Evolutionary conservation across 2,329 filamentous ascomycete genomes (phyloP).

Genomic region (Epichloe bromicola): DNA sequence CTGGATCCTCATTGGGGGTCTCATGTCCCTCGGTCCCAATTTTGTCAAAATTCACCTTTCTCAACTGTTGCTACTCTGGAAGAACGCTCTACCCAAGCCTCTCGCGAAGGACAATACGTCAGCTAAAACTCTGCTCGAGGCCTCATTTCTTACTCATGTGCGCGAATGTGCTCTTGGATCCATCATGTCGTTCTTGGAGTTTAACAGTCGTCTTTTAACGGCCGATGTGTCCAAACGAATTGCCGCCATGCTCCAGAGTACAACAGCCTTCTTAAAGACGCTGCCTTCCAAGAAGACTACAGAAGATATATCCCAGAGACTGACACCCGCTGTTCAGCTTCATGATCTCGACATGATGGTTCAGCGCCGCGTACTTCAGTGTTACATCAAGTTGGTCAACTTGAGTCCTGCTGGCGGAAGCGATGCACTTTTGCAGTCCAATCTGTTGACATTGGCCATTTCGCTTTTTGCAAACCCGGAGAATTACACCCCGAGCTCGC

Average conservation of each 20-base stretch:
- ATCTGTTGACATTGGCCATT: slow-evolving; percentile 77
- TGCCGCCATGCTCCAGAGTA: slow-evolving; percentile 89
- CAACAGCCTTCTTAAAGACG: slow-evolving; percentile 75
- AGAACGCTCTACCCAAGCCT: slow-evolving; percentile 90
- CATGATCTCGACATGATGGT: slow-evolving; percentile 90
- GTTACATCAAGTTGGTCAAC: slow-evolving; percentile 83
- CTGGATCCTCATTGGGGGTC: slow-evolving; percentile 89
- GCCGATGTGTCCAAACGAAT: slow-evolving; percentile 89
- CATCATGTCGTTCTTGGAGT: slow-evolving; percentile 83
- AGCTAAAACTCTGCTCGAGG: slow-evolving; percentile 71
- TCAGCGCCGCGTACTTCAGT: slow-evolving; percentile 82
- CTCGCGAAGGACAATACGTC: slow-evolving; percentile 84
- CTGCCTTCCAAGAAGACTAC: slow-evolving; percentile 72
- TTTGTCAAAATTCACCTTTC: slow-evolving; percentile 98
- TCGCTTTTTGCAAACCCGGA: slow-evolving; percentile 95
- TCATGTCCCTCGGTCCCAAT: slow-evolving; percentile 94
- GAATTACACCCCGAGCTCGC: slow-evolving; percentile 68
- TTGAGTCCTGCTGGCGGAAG: slow-evolving; percentile 73
- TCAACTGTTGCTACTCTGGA: slow-evolving; percentile 87
- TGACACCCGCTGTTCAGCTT: slow-evolving; percentile 76
- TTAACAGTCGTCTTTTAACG: slow-evolving; percentile 82
- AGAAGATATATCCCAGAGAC: slow-evolving; percentile 72
- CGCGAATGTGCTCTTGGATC: slow-evolving; percentile 88
- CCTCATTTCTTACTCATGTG: slow-evolving; percentile 87
- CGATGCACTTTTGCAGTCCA: slow-evolving; percentile 81